phyloP scores from a whole-genome alignment of 345 rosid genomes.

The Psidium guajava region DNA sequence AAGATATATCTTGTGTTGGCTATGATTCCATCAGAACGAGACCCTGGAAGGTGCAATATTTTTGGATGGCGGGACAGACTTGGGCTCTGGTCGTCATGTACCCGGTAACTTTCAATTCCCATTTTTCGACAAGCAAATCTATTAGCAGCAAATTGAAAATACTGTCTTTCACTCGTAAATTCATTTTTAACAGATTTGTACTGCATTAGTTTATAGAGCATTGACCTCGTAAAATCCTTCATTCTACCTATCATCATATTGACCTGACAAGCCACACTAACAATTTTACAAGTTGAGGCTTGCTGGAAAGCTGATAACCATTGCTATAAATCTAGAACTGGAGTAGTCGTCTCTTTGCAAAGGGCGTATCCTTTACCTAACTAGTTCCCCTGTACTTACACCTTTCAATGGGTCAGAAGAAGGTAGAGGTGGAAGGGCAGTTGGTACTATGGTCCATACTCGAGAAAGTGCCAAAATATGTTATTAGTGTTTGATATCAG shows the following conservation, averaged over 20 bases:
- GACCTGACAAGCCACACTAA: neutral
- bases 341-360: neutral
- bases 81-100: slow-evolving; percentile 11
- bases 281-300: neutral
- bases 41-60: slow-evolving; percentile 2
- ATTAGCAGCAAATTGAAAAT: neutral
- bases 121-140: neutral
- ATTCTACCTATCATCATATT: neutral
- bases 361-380: neutral
- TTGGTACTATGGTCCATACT: neutral
- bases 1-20: neutral
- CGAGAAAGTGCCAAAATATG: neutral
- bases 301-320: neutral
- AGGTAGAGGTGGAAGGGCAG: neutral
- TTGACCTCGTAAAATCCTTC: neutral
- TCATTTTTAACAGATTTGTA: neutral
- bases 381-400: neutral
- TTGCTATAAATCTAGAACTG: neutral
- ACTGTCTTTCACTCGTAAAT: neutral
- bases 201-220: neutral
- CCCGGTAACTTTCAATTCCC: slow-evolving; percentile 4
- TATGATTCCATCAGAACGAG: neutral
- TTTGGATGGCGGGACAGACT: slow-evolving; percentile 13
- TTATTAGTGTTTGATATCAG: neutral
- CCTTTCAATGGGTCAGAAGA: neutral